Percentiles rank a stretch among this genome's conserved stretches.
Conservation (phyloP, 2,329 filamentous ascomycete species). For the Lasiodiplodia hormozganensis region DNA sequence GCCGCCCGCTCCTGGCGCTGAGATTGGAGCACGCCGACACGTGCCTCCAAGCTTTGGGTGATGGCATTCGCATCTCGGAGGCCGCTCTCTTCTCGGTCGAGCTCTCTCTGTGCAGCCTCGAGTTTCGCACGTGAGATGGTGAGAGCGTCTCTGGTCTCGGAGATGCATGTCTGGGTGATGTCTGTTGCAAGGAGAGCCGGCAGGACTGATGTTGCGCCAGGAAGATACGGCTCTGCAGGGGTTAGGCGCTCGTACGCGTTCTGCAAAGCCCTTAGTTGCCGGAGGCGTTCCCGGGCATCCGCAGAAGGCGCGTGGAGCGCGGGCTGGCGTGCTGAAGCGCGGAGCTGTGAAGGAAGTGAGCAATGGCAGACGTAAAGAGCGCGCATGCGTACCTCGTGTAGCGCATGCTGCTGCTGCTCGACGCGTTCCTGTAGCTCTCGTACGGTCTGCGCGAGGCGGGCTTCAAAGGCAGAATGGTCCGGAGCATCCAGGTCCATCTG, state of each 20-base stretch:
- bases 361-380: not conserved
- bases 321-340: conserved; percentile 38
- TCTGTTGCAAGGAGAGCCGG: conserved; percentile 75
- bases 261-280: conserved; percentile 62
- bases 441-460: conserved; percentile 70
- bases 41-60: conserved; percentile 56
- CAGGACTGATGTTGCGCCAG: conserved; percentile 68
- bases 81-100: conserved; percentile 55
- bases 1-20: conserved; percentile 64
- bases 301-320: conserved; percentile 41
- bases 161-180: conserved; percentile 68
- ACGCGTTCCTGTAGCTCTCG: conserved; percentile 67
- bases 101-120: conserved; percentile 44
- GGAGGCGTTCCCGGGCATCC: conserved; percentile 44
- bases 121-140: conserved; percentile 51
- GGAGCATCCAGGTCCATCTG: conserved; percentile 48
- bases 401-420: conserved; percentile 54
- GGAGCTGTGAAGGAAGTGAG: conserved; percentile 51
- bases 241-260: conserved; percentile 71
- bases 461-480: conserved; percentile 48
- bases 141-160: conserved; percentile 69
- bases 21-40: conserved; percentile 66
- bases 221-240: conserved; percentile 68
- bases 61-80: conserved; percentile 58
- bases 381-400: conserved; percentile 49